Percentiles rank a stretch among this genome's conserved stretches.
Evolutionary conservation across 306 rosid species (phyloP).

Genomic region (Acacia acuminata): DNA sequence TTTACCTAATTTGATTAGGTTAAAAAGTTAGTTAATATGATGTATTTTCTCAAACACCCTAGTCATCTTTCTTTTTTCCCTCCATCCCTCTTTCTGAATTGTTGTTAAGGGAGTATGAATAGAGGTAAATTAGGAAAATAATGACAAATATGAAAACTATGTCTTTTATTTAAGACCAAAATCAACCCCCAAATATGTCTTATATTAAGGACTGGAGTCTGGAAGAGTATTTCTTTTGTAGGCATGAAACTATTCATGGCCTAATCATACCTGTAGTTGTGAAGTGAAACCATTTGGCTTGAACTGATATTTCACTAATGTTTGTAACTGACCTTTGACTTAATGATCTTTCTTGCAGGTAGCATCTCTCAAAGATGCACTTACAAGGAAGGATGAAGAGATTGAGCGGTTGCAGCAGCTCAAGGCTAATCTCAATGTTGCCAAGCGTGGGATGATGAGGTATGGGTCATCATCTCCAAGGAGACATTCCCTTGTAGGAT

Average conservation of each 20-base stretch:
- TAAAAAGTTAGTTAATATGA: too few relatives aligned
- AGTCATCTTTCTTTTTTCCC: too few relatives aligned
- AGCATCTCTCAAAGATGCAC: slow-evolving; percentile 69
- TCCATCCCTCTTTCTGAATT: too few relatives aligned
- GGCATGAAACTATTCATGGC: slow-evolving; percentile 16
- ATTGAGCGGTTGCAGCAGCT: slow-evolving; percentile 66
- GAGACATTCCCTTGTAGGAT: slow-evolving; percentile 60
- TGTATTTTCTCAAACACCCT: too few relatives aligned
- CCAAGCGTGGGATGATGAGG: slow-evolving; percentile 47
- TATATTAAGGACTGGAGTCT: too few relatives aligned
- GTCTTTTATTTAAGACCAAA: too few relatives aligned
- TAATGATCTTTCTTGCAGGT: slow-evolving; percentile 55
- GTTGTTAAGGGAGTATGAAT: too few relatives aligned
- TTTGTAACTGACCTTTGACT: slow-evolving; percentile 25
- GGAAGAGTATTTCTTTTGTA: slow-evolving; percentile 2
- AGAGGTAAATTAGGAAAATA: too few relatives aligned
- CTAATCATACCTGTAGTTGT: neutral
- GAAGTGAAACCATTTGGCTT: slow-evolving; percentile 25
- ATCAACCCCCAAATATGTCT: too few relatives aligned
- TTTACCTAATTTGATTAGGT: too few relatives aligned
- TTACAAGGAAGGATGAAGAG: slow-evolving; percentile 82
- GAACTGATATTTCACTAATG: slow-evolving; percentile 22
- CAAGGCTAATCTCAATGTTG: slow-evolving; percentile 61
- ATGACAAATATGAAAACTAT: too few relatives aligned
- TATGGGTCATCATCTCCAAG: slow-evolving; percentile 72